Evolutionary conservation across 2,329 filamentous ascomycete genomes (phyloP), one percentile per base, ranked within the genome.

Genomic region (Fusarium praegraminearum): DNA sequence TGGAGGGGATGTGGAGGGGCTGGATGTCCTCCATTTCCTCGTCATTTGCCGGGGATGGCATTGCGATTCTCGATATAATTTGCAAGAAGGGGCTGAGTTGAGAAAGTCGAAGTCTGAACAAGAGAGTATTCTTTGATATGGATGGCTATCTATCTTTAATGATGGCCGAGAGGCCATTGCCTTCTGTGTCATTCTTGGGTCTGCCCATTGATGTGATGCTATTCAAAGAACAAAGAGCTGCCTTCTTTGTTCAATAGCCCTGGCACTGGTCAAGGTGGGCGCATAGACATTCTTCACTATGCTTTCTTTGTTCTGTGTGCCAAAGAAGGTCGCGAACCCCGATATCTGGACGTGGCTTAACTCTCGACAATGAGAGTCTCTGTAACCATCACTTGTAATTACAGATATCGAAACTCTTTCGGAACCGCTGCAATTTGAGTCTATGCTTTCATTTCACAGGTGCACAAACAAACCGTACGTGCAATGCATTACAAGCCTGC

Each of bases 1-100:
- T 79, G 2, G 75, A 62, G 8, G 72, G 67, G 46, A 79, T 71
- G 30, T 65, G 33, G 4, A 69, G 59, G 11, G 69, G 67, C 2
- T 53, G 30, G 4, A 20, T 20, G 1, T 9, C 28, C 33, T 50
- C 52, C 18, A 67, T 43, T 20, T 69, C 38, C 12, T 62, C 60
- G 41, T 65, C 67, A 1, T n/a, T 22, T 26, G 43, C 46, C 36
- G 26, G 28, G 15, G 38, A 46, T 24, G 44, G 10, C 65, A 67
- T 70, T 35, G 9, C 22, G 43, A 54, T 41, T 15, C 18, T 40
- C 6, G 40, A 36, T 10, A 35, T 7, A 47, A 26, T 28, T 13
- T 18, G 15, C 20, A 32, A 18, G 13, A n/a, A 32, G 15, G 35
- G 35, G 6, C 11, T 24, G 15, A 33, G 10, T 9, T 10, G 36